These are phyloP conservation scores for Psilocybe cyanescens DNA, from an alignment of 768 basidiomycete species.

Conservation along the genomic window DNA sequence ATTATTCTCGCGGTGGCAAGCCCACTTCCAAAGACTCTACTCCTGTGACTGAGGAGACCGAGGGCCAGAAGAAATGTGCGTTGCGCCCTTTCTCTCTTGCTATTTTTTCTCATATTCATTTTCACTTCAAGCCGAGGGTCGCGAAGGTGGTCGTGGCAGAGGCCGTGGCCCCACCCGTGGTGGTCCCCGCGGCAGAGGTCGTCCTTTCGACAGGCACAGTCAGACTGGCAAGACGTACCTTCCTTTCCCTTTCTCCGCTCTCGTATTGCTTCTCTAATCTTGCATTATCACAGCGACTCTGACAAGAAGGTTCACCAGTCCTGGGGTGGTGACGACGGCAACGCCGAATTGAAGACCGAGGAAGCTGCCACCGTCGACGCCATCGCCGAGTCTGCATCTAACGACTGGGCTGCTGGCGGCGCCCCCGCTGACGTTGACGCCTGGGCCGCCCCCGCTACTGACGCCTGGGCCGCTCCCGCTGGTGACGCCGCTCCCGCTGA, in stretches of 20 bases:
- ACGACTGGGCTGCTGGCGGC: conserved; percentile 43
- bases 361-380: conserved; percentile 76
- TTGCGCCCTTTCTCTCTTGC: conserved; percentile 10
- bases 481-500: conserved; percentile 46
- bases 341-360: conserved; percentile 82
- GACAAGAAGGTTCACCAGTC: conserved; percentile 94
- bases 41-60: conserved; percentile 35
- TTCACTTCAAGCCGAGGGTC: conserved; percentile 40
- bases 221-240: conserved; percentile 83
- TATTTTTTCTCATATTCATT: conserved; percentile 14
- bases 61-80: conserved; percentile 35
- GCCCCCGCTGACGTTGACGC: conserved; percentile 28
- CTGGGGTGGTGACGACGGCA: conserved; percentile 94
- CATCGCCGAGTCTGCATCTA: conserved; percentile 50
- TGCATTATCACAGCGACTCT: conserved; percentile 65
- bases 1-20: conserved; percentile 68
- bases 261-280: conserved; percentile 13
- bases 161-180: conserved; percentile 55
- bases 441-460: conserved; percentile 35
- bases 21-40: conserved; percentile 40
- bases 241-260: background rate
- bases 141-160: conserved; percentile 44
- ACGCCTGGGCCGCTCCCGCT: conserved; percentile 33
- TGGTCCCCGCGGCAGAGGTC: conserved; percentile 62
- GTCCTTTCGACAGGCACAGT: conserved; percentile 86